Conservation (phyloP, 2,329 filamentous ascomycete species). For the Colletotrichum abscissum region DNA sequence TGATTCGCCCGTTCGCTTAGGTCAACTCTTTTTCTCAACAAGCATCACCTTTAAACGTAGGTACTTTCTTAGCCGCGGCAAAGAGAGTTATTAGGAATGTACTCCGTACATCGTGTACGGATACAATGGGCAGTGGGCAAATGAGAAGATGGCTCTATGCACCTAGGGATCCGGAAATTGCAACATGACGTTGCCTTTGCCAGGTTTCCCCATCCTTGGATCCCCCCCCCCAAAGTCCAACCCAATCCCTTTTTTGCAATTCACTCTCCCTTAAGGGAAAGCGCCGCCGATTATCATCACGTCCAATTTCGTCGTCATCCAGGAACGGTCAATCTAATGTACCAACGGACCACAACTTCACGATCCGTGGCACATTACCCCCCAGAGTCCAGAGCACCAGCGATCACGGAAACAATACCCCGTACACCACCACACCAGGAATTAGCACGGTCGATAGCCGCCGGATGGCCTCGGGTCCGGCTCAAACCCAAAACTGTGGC, state of each 20-base stretch:
- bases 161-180: constrained; percentile 23
- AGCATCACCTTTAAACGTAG: neutral
- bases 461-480: neutral
- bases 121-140: neutral
- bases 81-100: constrained; percentile 10
- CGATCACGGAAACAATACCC: neutral
- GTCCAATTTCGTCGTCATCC: neutral
- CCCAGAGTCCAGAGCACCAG: no score
- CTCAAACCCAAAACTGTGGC: neutral
- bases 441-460: neutral
- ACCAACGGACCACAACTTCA: no score
- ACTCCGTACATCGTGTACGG: no score
- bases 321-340: neutral
- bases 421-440: neutral
- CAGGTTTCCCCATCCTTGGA: neutral
- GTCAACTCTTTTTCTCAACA: neutral
- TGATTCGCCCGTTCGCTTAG: constrained; percentile 21
- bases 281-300: constrained; percentile 14
- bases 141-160: neutral
- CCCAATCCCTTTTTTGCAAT: neutral
- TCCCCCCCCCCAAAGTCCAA: neutral
- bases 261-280: neutral
- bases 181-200: constrained; percentile 12
- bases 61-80: neutral
- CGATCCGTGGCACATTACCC: no score